Evolutionary conservation across 2,329 filamentous ascomycete species (phyloP).

Genomic region (Canariomyces notabilis): DNA sequence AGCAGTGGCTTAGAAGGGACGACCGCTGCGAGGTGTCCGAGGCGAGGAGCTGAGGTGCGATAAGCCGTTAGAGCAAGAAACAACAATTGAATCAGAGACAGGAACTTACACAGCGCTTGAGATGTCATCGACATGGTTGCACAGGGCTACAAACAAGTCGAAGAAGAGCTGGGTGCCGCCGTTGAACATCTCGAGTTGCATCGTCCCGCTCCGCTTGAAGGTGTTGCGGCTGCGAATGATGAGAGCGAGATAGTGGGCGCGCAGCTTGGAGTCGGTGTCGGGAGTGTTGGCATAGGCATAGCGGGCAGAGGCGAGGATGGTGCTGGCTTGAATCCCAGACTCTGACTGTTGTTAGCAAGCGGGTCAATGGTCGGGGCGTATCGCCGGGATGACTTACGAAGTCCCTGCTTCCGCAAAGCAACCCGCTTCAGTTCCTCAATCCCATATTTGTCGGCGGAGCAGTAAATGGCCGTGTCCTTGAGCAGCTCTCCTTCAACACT

Average conservation of each 20-base stretch:
- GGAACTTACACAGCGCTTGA: slow-evolving; percentile 49
- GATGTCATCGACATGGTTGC: slow-evolving; percentile 78
- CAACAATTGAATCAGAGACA: neutral
- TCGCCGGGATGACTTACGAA: slow-evolving; percentile 54
- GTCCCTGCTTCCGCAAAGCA: slow-evolving; percentile 80
- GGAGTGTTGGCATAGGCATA: slow-evolving; percentile 87
- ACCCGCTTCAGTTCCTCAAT: slow-evolving; percentile 81
- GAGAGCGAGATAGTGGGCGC: slow-evolving; percentile 85
- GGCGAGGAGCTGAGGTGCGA: slow-evolving; percentile 32
- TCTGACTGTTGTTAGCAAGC: slow-evolving; percentile 36
- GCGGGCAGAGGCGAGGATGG: slow-evolving; percentile 79
- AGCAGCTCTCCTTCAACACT: slow-evolving; percentile 63
- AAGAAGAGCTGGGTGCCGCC: slow-evolving; percentile 83
- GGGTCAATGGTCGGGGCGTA: neutral
- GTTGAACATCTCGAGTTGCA: slow-evolving; percentile 91
- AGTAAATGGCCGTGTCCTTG: slow-evolving; percentile 89
- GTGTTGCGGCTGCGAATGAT: slow-evolving; percentile 84
- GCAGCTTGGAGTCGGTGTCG: slow-evolving; percentile 82
- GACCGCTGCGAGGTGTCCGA: slow-evolving; percentile 46
- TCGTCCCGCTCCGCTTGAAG: slow-evolving; percentile 89
- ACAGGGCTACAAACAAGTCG: slow-evolving; percentile 87
- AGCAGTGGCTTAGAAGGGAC: slow-evolving; percentile 30
- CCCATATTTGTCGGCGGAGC: slow-evolving; percentile 77
- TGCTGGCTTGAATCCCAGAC: slow-evolving; percentile 76
- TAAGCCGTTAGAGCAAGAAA: slow-evolving; percentile 10